Percentiles rank a stretch among this genome's conserved stretches.
These are phyloP conservation scores for Arachis stenosperma DNA, from an alignment of 306 rosid species.

Conservation along the genomic window DNA sequence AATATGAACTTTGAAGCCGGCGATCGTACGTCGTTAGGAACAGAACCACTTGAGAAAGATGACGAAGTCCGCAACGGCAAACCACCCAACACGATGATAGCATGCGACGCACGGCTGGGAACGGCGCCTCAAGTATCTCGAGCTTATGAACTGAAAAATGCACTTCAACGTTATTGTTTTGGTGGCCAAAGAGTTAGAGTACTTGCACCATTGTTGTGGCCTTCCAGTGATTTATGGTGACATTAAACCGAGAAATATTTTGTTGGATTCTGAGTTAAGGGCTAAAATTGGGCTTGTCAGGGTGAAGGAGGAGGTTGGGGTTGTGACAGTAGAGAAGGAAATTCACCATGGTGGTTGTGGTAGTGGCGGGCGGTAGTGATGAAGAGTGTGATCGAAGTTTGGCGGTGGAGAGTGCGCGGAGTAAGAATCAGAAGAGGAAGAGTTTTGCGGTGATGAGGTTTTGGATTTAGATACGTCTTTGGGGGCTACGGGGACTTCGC, in stretches of 20 bases:
- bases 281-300: slow-evolving; percentile 92
- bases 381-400: slow-evolving; percentile 58
- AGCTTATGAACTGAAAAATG: slow-evolving; percentile 77
- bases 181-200: slow-evolving; percentile 76
- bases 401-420: slow-evolving; percentile 57
- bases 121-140: slow-evolving; percentile 46
- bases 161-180: slow-evolving; percentile 66
- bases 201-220: slow-evolving; percentile 65
- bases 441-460: slow-evolving; percentile 53
- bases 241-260: slow-evolving; percentile 86
- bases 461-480: slow-evolving; percentile 67
- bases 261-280: slow-evolving; percentile 69
- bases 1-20: too few relatives aligned
- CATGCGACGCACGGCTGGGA: too few relatives aligned
- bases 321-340: slow-evolving; percentile 54
- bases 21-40: too few relatives aligned
- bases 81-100: too few relatives aligned
- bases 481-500: slow-evolving; percentile 58
- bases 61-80: too few relatives aligned
- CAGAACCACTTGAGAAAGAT: too few relatives aligned
- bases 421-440: slow-evolving; percentile 53
- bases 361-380: background rate
- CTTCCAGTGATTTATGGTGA: slow-evolving; percentile 95
- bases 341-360: background rate
- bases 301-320: slow-evolving; percentile 69